Conservation (phyloP, 2,329 filamentous ascomycete genomes). For the Ustilaginoidea virens region DNA sequence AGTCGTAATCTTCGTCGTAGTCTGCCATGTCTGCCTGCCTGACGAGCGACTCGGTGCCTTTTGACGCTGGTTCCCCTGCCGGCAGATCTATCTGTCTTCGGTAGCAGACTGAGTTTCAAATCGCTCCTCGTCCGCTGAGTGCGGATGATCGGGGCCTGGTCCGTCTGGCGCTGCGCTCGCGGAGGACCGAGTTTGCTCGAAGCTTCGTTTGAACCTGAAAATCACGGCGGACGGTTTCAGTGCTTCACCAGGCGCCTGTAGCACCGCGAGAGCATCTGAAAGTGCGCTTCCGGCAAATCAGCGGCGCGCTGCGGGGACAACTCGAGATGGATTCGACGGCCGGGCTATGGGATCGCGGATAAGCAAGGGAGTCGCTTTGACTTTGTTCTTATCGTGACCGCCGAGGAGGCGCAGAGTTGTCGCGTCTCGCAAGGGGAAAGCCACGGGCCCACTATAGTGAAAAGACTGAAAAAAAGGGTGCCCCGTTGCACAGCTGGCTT, state of each 20-base stretch:
- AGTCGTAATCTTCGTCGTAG: conserved; percentile 44
- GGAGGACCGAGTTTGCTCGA: not conserved
- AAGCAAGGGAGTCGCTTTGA: no score
- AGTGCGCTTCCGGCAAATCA: conserved; percentile 10
- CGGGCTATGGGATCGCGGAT: conserved; percentile 1
- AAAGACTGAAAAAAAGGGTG: no score
- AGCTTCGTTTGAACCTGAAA: conserved; percentile 1
- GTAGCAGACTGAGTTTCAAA: no score
- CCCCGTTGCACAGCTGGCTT: no score
- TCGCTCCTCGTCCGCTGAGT: conserved; percentile 1
- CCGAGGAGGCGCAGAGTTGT: no score
- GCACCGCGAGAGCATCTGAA: conserved; percentile 18
- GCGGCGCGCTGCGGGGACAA: conserved; percentile 3
- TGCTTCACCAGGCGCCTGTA: conserved; percentile 16
- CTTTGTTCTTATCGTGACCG: no score
- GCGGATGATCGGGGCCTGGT: no score
- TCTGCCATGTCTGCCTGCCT: conserved; percentile 35
- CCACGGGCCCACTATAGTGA: no score
- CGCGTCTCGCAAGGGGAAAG: no score
- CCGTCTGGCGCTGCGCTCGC: no score
- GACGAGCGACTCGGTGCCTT: not conserved
- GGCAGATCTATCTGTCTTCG: no score
- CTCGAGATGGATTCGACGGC: not conserved
- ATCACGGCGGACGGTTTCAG: conserved; percentile 16
- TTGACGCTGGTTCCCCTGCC: no score